Evolutionary conservation across 1,284 basidiomycete genomes (phyloP).

Genomic region (Microbotryum intermedium): DNA sequence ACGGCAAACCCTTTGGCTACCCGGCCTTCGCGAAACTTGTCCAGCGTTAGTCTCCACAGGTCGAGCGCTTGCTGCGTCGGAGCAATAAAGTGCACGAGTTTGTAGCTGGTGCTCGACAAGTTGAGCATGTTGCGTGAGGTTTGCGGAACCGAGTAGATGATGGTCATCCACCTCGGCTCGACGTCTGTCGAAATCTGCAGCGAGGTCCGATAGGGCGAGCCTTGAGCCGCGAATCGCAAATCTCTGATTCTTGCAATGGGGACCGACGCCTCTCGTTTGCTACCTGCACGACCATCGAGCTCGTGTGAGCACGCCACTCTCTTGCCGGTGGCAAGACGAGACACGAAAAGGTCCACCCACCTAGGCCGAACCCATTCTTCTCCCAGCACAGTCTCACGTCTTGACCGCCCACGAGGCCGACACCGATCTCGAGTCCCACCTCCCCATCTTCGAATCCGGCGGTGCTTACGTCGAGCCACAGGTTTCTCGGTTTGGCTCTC

Average conservation of each 20-base stretch:
- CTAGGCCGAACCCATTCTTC: conserved; percentile 21
- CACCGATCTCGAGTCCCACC: conserved; percentile 16
- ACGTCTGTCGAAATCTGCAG: conserved; percentile 49
- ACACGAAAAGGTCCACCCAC: neutral
- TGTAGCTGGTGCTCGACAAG: conserved; percentile 75
- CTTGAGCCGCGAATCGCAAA: conserved; percentile 66
- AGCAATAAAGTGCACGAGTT: conserved; percentile 82
- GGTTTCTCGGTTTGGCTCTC: conserved; percentile 29
- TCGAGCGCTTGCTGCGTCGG: conserved; percentile 58
- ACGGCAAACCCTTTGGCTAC: conserved; percentile 31
- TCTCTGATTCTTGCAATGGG: conserved; percentile 63
- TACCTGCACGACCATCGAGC: neutral
- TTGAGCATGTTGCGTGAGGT: conserved; percentile 53
- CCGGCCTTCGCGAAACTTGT: conserved; percentile 37
- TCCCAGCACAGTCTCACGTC: conserved; percentile 30
- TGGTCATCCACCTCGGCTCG: conserved; percentile 44
- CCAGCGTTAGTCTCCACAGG: conserved; percentile 45
- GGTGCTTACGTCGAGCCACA: conserved; percentile 25
- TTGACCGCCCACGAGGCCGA: conserved; percentile 18
- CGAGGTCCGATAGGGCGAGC: conserved; percentile 68
- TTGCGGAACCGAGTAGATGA: conserved; percentile 42
- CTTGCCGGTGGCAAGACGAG: too few species aligned
- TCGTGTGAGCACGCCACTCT: too few species aligned
- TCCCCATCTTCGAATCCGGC: conserved; percentile 19
- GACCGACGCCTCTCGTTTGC: conserved; percentile 13